A percentile compares a stretch with the other conserved stretches of the same genome.
phyloP scores from a whole-genome alignment of 371 early-diverging fungal genomes.

The Paraphysoderma sedebokerense region DNA sequence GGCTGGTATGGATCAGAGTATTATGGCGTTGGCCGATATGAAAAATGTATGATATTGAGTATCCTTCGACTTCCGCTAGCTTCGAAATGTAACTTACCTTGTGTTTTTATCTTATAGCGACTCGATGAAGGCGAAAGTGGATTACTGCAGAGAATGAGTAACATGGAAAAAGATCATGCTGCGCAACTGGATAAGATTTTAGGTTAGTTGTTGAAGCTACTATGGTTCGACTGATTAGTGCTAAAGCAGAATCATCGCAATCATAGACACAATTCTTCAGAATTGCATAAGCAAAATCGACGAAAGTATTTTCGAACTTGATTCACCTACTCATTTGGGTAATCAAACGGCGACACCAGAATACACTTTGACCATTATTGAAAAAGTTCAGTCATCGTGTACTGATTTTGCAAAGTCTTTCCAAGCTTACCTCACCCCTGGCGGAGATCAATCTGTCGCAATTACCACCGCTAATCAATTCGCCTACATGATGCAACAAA shows the following conservation, averaged over 20 bases:
- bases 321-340: conserved; percentile 57
- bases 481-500: conserved; percentile 62
- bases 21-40: conserved; percentile 60
- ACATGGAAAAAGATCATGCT: conserved; percentile 41
- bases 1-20: conserved; percentile 88
- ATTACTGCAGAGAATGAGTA: conserved; percentile 44
- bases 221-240: conserved; percentile 1
- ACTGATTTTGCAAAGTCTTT: conserved; percentile 60
- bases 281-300: conserved; percentile 72
- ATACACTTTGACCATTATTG: conserved; percentile 74
- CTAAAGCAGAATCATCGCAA: background rate
- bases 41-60: conserved; percentile 32
- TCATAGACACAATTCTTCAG: conserved; percentile 62
- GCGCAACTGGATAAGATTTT: conserved; percentile 62
- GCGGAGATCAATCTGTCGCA: conserved; percentile 64
- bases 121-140: conserved; percentile 18
- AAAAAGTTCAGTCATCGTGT: conserved; percentile 58
- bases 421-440: conserved; percentile 53
- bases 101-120: conserved; percentile 3
- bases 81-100: background rate
- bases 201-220: conserved; percentile 19
- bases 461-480: conserved; percentile 65
- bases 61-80: background rate
- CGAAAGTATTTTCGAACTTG: conserved; percentile 70
- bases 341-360: conserved; percentile 81